These are phyloP conservation scores for Penicillium paradoxum DNA, from an alignment of 495 filamentous ascomycete species.

Conservation along the genomic window DNA sequence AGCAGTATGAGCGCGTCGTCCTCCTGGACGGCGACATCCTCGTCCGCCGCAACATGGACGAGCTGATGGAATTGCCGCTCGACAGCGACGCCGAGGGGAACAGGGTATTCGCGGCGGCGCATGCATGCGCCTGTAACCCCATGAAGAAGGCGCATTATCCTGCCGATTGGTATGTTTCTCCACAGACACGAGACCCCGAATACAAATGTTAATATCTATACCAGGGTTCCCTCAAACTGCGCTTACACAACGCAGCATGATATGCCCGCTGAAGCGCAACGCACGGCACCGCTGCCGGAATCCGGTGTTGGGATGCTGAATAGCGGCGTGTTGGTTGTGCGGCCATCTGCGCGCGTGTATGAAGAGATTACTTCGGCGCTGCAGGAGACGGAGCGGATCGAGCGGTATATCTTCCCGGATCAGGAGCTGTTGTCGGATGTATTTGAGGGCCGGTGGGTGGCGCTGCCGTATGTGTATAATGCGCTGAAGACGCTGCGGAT, in stretches of 20 bases:
- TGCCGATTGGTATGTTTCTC: constrained; percentile 50
- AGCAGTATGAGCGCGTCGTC: constrained; percentile 66
- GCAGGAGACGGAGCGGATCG: constrained; percentile 32
- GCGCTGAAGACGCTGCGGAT: constrained; percentile 71
- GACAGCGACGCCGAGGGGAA: constrained; percentile 42
- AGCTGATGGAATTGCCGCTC: constrained; percentile 69
- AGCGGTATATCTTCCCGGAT: constrained; percentile 65
- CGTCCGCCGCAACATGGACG: constrained; percentile 71
- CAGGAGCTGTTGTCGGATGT: constrained; percentile 64
- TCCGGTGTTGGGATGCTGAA: constrained; percentile 63
- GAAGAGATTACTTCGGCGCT: constrained; percentile 40
- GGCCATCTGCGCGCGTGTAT: constrained; percentile 54
- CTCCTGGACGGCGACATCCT: constrained; percentile 80
- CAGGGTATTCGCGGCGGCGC: constrained; percentile 63
- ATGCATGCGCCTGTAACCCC: constrained; percentile 81
- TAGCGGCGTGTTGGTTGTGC: constrained; percentile 67
- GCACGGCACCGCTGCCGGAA: constrained; percentile 41
- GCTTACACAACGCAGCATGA: constrained; percentile 67
- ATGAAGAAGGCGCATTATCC: constrained; percentile 68
- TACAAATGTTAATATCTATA: constrained; percentile 13
- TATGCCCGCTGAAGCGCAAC: constrained; percentile 50
- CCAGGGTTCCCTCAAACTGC: constrained; percentile 62
- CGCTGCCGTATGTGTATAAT: constrained; percentile 74
- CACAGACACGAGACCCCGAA: too few species aligned
- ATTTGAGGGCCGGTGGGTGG: constrained; percentile 62